Base-by-base conservation (phyloP, 1,139 yeast genomes). In the Suhomyces bribrorum region DNA sequence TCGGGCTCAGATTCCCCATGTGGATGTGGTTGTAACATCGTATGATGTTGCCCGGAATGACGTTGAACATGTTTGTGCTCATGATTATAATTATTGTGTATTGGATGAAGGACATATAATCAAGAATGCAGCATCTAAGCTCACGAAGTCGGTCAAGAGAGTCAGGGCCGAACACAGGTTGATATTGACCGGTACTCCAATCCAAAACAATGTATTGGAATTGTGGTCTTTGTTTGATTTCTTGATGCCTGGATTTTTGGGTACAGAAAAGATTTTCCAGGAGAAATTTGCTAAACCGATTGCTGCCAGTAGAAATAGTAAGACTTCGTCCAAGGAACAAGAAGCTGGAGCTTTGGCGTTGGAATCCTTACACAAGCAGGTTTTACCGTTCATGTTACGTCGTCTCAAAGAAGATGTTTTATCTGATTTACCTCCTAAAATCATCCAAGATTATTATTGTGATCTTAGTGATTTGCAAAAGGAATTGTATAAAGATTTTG, bases 61-160 rank as follows among this genome's bases (percentile, higher is more conserved):
- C 61, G 79, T 83, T 30, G 85, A 81, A 8, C 69, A 73, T 49
- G 59, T 94, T 26, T 61, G 79, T 2, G 61, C 65, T 2, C 76
- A 74, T 48, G 86, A 83, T 55, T 94, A 85, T 70, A 92, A 94
- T 61, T 94, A 94, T 57, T 92, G 97, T 68, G 96, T 92, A 6
- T 66, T 94, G 47, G 99, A 94, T 64, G 99, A 94, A 66, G 99
- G 99, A 27, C 99, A 94, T 62, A 89, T 92, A 37, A 92, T 94
- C 56, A 92, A 92, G 66, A 94, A 92, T 59, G 81, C 97, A 0
- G 75, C 81, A 36, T 87, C 97, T 0, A 92, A 90, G 59, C 71
- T 94, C 40, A 84, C 97, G 1, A 86, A 85, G 53, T 83, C 96
- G 1, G 97, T 92, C 9, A 94, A 92, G 58, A 69, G 75, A 45